Percentiles rank a stretch among this genome's conserved stretches.
Evolutionary conservation across 2,329 filamentous ascomycete species (phyloP).

Genomic region (Penicillium thymicola): DNA sequence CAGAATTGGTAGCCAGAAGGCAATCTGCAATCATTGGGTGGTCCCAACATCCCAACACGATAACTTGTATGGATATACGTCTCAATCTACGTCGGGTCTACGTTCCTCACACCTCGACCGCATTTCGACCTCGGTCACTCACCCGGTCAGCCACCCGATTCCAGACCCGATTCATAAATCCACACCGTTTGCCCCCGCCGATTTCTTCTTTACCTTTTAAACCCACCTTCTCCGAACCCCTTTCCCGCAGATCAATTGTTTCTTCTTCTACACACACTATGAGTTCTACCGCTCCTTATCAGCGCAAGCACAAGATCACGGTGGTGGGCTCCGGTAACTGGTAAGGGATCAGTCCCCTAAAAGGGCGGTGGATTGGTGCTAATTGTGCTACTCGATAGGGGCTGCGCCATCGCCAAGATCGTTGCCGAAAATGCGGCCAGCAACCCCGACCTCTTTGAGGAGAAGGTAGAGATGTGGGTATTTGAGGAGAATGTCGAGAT

Average conservation of each 20-base stretch:
- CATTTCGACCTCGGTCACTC: conserved; percentile 30
- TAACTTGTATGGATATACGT: conserved; percentile 16
- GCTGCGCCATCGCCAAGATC: conserved; percentile 95
- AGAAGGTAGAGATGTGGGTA: conserved; percentile 97
- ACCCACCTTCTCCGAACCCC: conserved; percentile 11
- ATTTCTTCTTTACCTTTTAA: conserved; percentile 20
- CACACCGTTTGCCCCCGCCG: conserved; percentile 19
- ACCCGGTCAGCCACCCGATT: conserved; percentile 24
- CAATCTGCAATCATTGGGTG: conserved; percentile 15
- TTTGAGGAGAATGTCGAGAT: conserved; percentile 86
- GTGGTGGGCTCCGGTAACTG: conserved; percentile 96
- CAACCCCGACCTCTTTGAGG: conserved; percentile 77
- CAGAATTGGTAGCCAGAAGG: conserved; percentile 4
- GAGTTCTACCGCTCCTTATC: conserved; percentile 31
- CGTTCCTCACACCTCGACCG: conserved; percentile 22
- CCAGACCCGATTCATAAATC: conserved; percentile 17
- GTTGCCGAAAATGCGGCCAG: conserved; percentile 84
- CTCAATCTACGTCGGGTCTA: conserved; percentile 21
- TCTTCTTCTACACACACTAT: conserved; percentile 28
- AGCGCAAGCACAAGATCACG: conserved; percentile 51
- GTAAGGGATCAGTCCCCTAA: conserved; percentile 46
- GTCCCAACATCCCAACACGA: conserved; percentile 3
- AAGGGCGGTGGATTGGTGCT: conserved; percentile 57
- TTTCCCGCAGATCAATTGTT: conserved; percentile 21
- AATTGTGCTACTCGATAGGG: conserved; percentile 74